phyloP scores from a whole-genome alignment of 2,329 filamentous ascomycete species.

The Aspergillus neotritici region DNA sequence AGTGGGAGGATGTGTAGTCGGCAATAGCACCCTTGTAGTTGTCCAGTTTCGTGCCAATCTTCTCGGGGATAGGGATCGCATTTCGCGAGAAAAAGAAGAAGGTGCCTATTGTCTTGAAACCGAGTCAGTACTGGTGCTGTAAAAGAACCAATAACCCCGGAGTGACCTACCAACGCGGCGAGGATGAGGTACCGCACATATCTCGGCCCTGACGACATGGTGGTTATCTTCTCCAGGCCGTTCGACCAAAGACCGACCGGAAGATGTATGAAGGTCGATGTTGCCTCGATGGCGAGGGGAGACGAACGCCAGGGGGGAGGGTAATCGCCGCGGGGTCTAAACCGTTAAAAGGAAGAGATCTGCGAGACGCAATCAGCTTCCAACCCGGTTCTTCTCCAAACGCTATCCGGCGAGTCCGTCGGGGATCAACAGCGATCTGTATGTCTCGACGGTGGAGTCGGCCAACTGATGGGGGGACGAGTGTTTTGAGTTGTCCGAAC shows the following conservation, averaged over 20 bases:
- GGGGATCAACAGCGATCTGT: background rate
- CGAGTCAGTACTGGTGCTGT: no score
- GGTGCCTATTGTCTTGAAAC: slow-evolving; percentile 37
- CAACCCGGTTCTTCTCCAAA: no score
- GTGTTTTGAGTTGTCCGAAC: no score
- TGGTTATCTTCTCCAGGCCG: slow-evolving; percentile 7
- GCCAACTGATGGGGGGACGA: no score
- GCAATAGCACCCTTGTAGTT: slow-evolving; percentile 18
- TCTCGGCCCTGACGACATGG: slow-evolving; percentile 15
- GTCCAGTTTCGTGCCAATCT: slow-evolving; percentile 18
- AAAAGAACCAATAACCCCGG: background rate
- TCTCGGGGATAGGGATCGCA: slow-evolving; percentile 39
- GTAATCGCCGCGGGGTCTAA: slow-evolving; percentile 4
- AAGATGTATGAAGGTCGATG: no score
- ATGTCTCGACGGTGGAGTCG: slow-evolving; percentile 4
- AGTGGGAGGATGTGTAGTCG: slow-evolving; percentile 12
- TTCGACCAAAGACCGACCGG: no score
- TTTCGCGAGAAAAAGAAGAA: slow-evolving; percentile 76
- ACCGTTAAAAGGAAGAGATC: no score
- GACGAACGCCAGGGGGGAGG: slow-evolving; percentile 13
- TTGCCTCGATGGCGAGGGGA: no score
- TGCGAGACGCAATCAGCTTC: no score
- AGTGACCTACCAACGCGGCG: slow-evolving; percentile 5
- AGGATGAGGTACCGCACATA: slow-evolving; percentile 16
- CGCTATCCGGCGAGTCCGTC: no score